Conservation (phyloP, 257 asterid genomes). For the Mitragyna speciosa region DNA sequence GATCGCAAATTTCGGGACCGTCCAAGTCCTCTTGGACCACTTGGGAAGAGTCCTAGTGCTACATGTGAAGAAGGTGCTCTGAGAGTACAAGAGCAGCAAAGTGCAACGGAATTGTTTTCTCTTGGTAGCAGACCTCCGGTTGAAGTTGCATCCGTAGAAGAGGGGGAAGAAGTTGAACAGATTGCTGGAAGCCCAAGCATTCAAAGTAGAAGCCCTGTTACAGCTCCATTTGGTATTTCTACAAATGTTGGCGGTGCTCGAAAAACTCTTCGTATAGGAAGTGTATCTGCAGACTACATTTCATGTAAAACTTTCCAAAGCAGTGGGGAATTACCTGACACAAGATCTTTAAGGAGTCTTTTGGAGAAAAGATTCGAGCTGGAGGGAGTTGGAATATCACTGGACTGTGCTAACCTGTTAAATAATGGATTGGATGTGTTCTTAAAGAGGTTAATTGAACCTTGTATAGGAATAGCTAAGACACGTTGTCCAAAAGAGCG, state of each 20-base stretch:
- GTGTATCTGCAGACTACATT: slow-evolving; percentile 7
- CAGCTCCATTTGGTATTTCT: slow-evolving; percentile 83
- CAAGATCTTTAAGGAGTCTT: slow-evolving; percentile 44
- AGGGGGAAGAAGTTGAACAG: slow-evolving; percentile 95
- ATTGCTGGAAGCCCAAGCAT: slow-evolving; percentile 45
- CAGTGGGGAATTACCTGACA: slow-evolving; percentile 56
- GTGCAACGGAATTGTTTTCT: slow-evolving; percentile 71
- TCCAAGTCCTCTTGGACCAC: slow-evolving; percentile 83
- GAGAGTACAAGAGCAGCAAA: slow-evolving; percentile 64
- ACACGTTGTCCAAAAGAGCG: slow-evolving; percentile 28
- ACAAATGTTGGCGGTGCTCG: slow-evolving; percentile 28
- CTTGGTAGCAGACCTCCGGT: slow-evolving; percentile 72
- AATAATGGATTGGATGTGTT: slow-evolving; percentile 63
- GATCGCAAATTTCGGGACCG: slow-evolving; percentile 70
- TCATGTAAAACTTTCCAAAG: slow-evolving; percentile 38
- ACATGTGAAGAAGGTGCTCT: slow-evolving; percentile 57
- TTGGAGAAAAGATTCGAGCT: slow-evolving; percentile 59
- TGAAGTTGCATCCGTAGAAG: slow-evolving; percentile 57
- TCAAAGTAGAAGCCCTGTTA: slow-evolving; percentile 53
- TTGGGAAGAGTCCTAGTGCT: slow-evolving; percentile 66
- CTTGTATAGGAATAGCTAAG: slow-evolving; percentile 54
- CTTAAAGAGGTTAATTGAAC: slow-evolving; percentile 66
- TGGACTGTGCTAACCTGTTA: slow-evolving; percentile 63
- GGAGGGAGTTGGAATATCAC: slow-evolving; percentile 67
- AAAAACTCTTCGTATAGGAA: slow-evolving; percentile 37